phyloP scores from a whole-genome alignment of 1,284 basidiomycete species.

The Thecaphora frezii region DNA sequence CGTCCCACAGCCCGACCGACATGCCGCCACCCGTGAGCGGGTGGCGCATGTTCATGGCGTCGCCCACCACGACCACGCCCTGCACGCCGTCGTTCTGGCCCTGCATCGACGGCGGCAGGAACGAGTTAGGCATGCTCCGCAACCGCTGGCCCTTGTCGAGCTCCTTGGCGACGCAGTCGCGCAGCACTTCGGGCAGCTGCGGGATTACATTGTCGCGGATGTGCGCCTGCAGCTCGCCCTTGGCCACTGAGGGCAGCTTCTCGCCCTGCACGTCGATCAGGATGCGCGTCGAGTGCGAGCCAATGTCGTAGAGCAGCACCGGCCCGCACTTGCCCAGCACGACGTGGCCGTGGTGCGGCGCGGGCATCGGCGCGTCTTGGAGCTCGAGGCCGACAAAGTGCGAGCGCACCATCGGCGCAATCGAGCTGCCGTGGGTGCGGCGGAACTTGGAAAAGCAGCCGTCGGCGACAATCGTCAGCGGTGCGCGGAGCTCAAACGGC shows the following conservation, averaged over 20 bases:
- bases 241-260: constrained; percentile 73
- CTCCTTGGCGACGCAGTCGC: constrained; percentile 34
- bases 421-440: constrained; percentile 61
- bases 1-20: constrained; percentile 58
- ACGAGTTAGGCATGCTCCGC: constrained; percentile 93
- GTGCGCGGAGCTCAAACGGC: constrained; percentile 64
- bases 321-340: constrained; percentile 73
- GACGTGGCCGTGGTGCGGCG: constrained; percentile 84
- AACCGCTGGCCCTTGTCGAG: constrained; percentile 45
- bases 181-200: constrained; percentile 49
- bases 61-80: constrained; percentile 85
- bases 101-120: constrained; percentile 82
- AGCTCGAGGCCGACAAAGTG: constrained; percentile 82
- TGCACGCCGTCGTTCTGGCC: constrained; percentile 65
- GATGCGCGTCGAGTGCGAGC: constrained; percentile 76
- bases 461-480: constrained; percentile 85
- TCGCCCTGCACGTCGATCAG: constrained; percentile 81
- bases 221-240: constrained; percentile 64
- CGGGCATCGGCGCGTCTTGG: constrained; percentile 73
- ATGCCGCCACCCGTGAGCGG: constrained; percentile 81
- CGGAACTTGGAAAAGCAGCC: constrained; percentile 91
- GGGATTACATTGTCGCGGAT: constrained; percentile 48
- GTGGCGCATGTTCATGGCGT: constrained; percentile 99
- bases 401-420: constrained; percentile 66
- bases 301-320: constrained; percentile 86